Percentiles rank a stretch among this genome's conserved stretches.
These are phyloP conservation scores for Candida albicans DNA, from an alignment of 1,139 yeast species.

Conservation along the genomic window DNA sequence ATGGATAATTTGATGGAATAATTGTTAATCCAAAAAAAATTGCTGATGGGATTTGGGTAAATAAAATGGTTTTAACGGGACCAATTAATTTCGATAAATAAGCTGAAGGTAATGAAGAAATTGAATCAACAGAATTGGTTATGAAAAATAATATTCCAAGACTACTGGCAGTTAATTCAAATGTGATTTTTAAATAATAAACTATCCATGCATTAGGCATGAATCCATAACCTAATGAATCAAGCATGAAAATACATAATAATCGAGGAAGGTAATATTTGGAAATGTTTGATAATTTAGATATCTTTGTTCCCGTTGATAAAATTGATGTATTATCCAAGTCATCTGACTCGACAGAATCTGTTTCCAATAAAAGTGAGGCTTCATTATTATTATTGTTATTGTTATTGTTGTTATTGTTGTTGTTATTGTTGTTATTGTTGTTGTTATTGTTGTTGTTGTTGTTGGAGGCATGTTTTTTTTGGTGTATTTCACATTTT, in stretches of 20 bases:
- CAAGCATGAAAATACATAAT: constrained; percentile 61
- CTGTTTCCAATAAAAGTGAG: constrained; percentile 7
- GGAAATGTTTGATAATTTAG: constrained; percentile 32
- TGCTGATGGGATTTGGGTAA: constrained; percentile 82
- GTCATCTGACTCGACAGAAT: constrained; percentile 2
- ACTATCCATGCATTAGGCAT: constrained; percentile 89
- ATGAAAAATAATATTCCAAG: constrained; percentile 58
- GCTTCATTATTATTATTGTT: constrained; percentile 9
- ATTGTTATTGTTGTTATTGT: no score
- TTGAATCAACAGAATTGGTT: constrained; percentile 28
- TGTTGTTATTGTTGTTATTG: no score
- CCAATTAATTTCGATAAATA: constrained; percentile 66
- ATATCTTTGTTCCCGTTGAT: constrained; percentile 6
- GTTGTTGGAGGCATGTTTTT: no score
- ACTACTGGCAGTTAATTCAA: constrained; percentile 39
- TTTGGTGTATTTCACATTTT: constrained; percentile 59
- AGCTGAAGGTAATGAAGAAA: constrained; percentile 42
- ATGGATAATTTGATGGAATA: constrained; percentile 20
- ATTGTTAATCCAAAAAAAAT: constrained; percentile 47
- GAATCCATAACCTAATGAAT: constrained; percentile 85
- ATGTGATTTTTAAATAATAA: constrained; percentile 60
- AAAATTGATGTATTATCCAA: no score
- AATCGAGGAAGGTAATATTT: constrained; percentile 39
- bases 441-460: no score
- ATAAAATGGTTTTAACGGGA: constrained; percentile 72